Evolutionary conservation across 2,329 filamentous ascomycete species (phyloP).

Genomic region (Penicillium capsulatum): DNA sequence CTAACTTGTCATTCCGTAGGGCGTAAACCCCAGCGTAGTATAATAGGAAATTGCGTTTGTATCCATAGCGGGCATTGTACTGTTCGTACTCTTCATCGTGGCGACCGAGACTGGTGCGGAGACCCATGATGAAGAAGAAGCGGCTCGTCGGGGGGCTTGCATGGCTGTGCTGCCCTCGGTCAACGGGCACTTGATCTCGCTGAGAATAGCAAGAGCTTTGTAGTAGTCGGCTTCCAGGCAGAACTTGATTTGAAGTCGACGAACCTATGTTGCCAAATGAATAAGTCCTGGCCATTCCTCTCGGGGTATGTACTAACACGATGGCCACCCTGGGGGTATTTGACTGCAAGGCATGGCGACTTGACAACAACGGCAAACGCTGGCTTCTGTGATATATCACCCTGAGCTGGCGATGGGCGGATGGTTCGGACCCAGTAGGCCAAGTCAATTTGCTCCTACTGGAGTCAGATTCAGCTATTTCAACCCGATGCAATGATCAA

Average conservation of each 20-base stretch:
- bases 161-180: conserved; percentile 34
- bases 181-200: conserved; percentile 42
- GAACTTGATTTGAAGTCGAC: conserved; percentile 47
- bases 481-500: background rate
- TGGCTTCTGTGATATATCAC: conserved; percentile 22
- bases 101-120: conserved; percentile 9
- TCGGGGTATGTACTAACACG: conserved; percentile 22
- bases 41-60: conserved; percentile 4
- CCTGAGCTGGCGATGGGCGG: conserved; percentile 16
- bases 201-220: conserved; percentile 39
- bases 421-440: conserved; percentile 28
- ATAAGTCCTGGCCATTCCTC: background rate
- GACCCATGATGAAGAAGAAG: conserved; percentile 29
- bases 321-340: conserved; percentile 36
- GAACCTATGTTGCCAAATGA: conserved; percentile 28
- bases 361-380: conserved; percentile 43
- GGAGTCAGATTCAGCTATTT: background rate
- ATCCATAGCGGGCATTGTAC: conserved; percentile 7
- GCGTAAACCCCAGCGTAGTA: conserved; percentile 3
- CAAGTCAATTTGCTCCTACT: conserved; percentile 43
- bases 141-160: conserved; percentile 18
- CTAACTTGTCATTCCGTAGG: conserved; percentile 3
- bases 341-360: conserved; percentile 44
- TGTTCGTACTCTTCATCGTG: conserved; percentile 1
- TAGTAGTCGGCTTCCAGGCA: conserved; percentile 39